Percentiles rank a stretch among this genome's conserved stretches.
These are phyloP conservation scores for Cryphonectria parasitica DNA, from an alignment of 2,329 filamentous ascomycete genomes.

Conservation along the genomic window DNA sequence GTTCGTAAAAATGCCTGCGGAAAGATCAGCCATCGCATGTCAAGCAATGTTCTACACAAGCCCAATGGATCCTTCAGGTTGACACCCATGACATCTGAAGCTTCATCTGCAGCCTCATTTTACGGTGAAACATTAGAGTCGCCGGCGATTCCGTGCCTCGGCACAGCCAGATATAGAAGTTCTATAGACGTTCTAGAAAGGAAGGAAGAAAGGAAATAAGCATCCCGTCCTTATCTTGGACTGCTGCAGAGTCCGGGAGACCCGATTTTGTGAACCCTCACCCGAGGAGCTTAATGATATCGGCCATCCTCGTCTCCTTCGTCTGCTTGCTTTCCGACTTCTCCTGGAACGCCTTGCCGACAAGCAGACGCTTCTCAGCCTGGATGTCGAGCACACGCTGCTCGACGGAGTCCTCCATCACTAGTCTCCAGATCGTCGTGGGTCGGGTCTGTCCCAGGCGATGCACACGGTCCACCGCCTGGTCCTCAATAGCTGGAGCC, in stretches of 20 bases:
- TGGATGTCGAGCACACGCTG: constrained; percentile 81
- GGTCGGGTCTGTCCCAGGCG: constrained; percentile 79
- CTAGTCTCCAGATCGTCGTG: constrained; percentile 78
- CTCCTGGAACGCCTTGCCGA: constrained; percentile 79
- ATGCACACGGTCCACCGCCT: constrained; percentile 87
- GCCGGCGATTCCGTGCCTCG: not conserved
- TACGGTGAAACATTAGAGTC: not conserved
- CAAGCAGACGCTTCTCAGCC: constrained; percentile 75
- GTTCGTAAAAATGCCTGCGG: not conserved
- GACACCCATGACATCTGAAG: not conserved
- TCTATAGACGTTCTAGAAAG: too few relatives aligned
- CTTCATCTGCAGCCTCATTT: not conserved
- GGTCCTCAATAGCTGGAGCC: constrained; percentile 91
- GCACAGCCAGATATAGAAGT: not conserved
- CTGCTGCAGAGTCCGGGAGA: not conserved
- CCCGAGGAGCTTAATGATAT: constrained; percentile 54
- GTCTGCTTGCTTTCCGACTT: constrained; percentile 60
- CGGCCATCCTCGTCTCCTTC: constrained; percentile 61
- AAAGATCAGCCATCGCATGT: not conserved
- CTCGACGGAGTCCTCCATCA: constrained; percentile 81
- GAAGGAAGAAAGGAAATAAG: not conserved
- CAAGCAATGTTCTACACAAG: not conserved
- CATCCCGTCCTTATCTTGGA: not conserved
- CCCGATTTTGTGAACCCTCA: not conserved
- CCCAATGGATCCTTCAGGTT: not conserved